Percentiles rank a stretch among this genome's conserved stretches.
phyloP scores from a whole-genome alignment of 257 asterid genomes.

The Scutellaria barbata region DNA sequence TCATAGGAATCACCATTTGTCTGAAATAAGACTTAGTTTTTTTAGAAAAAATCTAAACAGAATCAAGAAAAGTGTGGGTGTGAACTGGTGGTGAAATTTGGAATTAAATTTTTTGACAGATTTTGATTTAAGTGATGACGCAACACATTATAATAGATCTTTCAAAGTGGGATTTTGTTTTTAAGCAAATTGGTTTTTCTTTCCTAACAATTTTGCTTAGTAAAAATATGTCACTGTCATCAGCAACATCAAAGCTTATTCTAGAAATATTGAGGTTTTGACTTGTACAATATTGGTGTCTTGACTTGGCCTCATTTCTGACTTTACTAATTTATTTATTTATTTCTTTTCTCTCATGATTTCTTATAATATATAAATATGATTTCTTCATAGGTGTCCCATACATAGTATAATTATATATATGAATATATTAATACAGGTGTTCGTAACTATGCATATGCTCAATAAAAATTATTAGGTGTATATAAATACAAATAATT shows the following conservation, averaged over 20 bases:
- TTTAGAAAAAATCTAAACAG: slow-evolving; percentile 12
- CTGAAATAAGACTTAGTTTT: slow-evolving; percentile 3
- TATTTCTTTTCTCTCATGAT: neutral
- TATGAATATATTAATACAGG: neutral
- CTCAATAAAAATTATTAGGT: neutral
- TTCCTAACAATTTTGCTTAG: neutral
- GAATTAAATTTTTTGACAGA: too few species aligned
- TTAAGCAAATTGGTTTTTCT: slow-evolving; percentile 17
- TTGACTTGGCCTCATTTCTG: slow-evolving; percentile 43
- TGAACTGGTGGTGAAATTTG: slow-evolving; percentile 24
- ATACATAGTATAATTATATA: neutral
- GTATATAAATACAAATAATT: neutral
- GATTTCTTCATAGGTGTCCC: too few species aligned
- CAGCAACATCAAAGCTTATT: slow-evolving; percentile 1
- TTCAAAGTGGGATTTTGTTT: slow-evolving; percentile 35
- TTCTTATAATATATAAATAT: neutral
- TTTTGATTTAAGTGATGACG: slow-evolving; percentile 24
- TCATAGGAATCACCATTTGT: neutral
- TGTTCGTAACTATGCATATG: neutral
- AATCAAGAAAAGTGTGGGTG: slow-evolving; percentile 21
- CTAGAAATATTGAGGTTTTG: slow-evolving; percentile 31
- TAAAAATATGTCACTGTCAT: slow-evolving; percentile 32
- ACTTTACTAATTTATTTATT: slow-evolving; percentile 10
- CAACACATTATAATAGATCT: slow-evolving; percentile 9
- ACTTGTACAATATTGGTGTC: slow-evolving; percentile 42